A percentile compares a stretch with the other conserved stretches of the same genome.
Conservation (phyloP, 1,284 basidiomycete genomes). For the Ganoderma meredithae region DNA sequence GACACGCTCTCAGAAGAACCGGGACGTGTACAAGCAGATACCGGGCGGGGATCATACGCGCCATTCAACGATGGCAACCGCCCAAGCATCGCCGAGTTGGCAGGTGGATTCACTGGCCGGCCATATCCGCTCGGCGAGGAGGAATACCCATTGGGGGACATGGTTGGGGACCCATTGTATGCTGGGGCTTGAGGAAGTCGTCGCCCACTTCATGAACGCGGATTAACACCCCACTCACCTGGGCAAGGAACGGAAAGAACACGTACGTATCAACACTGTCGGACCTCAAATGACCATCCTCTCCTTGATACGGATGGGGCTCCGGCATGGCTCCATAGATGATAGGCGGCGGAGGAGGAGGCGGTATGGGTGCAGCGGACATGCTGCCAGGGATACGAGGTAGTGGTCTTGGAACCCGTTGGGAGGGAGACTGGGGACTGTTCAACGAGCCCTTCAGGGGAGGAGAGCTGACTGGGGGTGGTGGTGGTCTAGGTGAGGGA, state of each 20-base stretch:
- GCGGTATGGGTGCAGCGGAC: conserved; percentile 35
- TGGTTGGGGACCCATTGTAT: conserved; percentile 9
- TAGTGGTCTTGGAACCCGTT: conserved; percentile 38
- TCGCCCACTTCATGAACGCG: conserved; percentile 23
- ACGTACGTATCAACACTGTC: conserved; percentile 38
- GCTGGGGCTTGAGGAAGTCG: conserved; percentile 31
- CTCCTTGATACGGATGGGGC: conserved; percentile 35
- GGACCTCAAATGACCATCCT: conserved; percentile 36
- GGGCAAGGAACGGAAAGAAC: conserved; percentile 1
- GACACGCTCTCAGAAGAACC: conserved; percentile 31
- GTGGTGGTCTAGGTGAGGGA: conserved; percentile 38
- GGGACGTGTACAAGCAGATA: conserved; percentile 29
- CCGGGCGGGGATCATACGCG: conserved; percentile 30
- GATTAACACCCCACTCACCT: conserved; percentile 5
- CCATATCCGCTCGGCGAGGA: conserved; percentile 21
- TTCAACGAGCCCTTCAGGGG: conserved; percentile 20
- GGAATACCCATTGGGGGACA: conserved; percentile 14
- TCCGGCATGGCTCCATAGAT: conserved; percentile 38
- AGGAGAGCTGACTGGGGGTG: conserved; percentile 18
- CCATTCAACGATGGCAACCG: conserved; percentile 31
- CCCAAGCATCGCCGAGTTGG: conserved; percentile 27
- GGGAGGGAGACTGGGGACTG: conserved; percentile 39
- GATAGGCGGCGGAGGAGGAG: conserved; percentile 34
- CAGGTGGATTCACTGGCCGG: conserved; percentile 25
- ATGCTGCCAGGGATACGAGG: conserved; percentile 40